Percentiles rank a stretch among this genome's conserved stretches.
These are phyloP conservation scores for Puccinellia tenuiflora DNA, from an alignment of 176 grass and related monocot species.

Conservation along the genomic window DNA sequence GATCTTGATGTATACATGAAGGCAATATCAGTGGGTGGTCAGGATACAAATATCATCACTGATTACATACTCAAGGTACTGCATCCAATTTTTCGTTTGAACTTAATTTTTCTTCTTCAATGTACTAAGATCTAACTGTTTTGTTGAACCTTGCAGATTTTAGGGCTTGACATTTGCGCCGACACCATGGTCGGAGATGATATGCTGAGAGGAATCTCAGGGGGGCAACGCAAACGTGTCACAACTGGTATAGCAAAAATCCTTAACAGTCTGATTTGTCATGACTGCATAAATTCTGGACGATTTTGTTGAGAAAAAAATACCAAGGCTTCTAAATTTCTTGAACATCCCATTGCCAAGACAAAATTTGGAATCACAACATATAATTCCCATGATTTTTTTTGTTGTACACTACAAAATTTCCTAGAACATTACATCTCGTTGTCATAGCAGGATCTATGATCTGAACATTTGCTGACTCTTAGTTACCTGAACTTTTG, in stretches of 20 bases:
- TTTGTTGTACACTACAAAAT: not conserved
- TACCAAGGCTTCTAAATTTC: not conserved
- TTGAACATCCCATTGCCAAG: not conserved
- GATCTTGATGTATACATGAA: constrained; percentile 68
- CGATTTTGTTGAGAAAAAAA: no score
- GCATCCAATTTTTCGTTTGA: not conserved
- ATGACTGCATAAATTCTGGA: not conserved
- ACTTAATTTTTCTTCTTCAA: not conserved
- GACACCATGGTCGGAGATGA: constrained; percentile 56
- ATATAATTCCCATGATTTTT: not conserved
- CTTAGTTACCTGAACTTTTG: not conserved
- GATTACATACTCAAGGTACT: constrained; percentile 58
- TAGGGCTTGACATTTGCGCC: constrained; percentile 64
- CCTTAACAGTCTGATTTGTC: not conserved
- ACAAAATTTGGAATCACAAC: not conserved
- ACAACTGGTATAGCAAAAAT: constrained; percentile 38
- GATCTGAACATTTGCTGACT: not conserved
- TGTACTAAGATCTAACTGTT: not conserved
- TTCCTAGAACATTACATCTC: not conserved
- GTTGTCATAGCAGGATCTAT: not conserved
- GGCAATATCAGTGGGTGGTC: constrained; percentile 38
- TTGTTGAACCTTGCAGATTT: constrained; percentile 32
- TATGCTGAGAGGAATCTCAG: constrained; percentile 62
- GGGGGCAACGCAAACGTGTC: constrained; percentile 57
- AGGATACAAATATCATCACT: constrained; percentile 52